phyloP scores from a whole-genome alignment of 2,329 filamentous ascomycete genomes.

The Phyllosticta ampelicida region DNA sequence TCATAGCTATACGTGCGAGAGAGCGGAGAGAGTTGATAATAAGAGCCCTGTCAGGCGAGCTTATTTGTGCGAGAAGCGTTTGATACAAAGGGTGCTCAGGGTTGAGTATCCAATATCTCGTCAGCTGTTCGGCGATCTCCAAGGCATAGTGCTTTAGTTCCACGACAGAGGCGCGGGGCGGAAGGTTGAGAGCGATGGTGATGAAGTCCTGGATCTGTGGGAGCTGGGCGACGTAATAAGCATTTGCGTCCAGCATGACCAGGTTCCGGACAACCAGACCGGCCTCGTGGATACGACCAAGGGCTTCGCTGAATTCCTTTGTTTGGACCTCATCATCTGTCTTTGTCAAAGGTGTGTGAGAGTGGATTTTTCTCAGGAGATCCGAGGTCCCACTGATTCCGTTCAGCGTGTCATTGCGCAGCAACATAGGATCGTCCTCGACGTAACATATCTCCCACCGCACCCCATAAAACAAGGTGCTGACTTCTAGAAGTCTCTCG shows the following conservation, averaged over 20 bases:
- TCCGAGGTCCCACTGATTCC: slow-evolving; percentile 57
- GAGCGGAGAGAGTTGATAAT: slow-evolving; percentile 73
- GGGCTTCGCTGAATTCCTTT: slow-evolving; percentile 55
- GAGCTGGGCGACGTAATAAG: slow-evolving; percentile 65
- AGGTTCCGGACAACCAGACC: slow-evolving; percentile 87
- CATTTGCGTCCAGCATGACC: slow-evolving; percentile 87
- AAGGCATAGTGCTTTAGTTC: slow-evolving; percentile 87
- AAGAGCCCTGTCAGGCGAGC: slow-evolving; percentile 61
- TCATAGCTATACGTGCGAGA: slow-evolving; percentile 79
- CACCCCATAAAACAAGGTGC: slow-evolving; percentile 68
- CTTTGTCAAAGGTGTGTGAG: slow-evolving; percentile 46
- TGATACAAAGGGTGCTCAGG: slow-evolving; percentile 68
- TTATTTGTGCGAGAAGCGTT: slow-evolving; percentile 50
- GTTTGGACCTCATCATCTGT: slow-evolving; percentile 63
- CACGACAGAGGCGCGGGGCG: slow-evolving; percentile 57
- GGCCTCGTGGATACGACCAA: slow-evolving; percentile 75
- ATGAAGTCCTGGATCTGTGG: slow-evolving; percentile 69
- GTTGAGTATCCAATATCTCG: slow-evolving; percentile 64
- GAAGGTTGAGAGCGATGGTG: slow-evolving; percentile 70
- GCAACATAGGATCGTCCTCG: slow-evolving; percentile 38
- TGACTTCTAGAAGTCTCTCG: slow-evolving; percentile 71
- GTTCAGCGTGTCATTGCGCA: slow-evolving; percentile 49
- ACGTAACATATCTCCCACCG: slow-evolving; percentile 68
- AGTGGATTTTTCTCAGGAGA: slow-evolving; percentile 60
- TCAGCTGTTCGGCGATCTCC: slow-evolving; percentile 84